Conservation (phyloP, 768 basidiomycete genomes). For the Chalciporus chontae region DNA sequence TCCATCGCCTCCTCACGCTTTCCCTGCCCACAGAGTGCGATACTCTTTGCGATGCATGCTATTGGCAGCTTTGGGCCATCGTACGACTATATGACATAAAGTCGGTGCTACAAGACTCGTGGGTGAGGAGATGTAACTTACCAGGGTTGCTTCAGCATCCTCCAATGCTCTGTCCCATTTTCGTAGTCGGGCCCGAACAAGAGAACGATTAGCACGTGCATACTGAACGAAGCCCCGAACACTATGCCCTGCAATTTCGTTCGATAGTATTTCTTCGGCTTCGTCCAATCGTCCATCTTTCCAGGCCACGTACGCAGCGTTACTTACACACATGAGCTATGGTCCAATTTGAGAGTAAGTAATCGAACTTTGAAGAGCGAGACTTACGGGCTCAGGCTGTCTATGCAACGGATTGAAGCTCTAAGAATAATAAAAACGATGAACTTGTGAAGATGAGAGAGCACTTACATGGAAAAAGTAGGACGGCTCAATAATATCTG, state of each 20-base stretch:
- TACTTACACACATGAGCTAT: conserved; percentile 15
- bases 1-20: not conserved
- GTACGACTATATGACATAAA: not conserved
- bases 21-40: not conserved
- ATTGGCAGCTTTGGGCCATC: not conserved
- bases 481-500: not conserved
- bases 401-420: not conserved
- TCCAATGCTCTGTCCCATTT: conserved; percentile 6
- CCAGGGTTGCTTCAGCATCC: conserved; percentile 2
- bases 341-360: not conserved
- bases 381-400: conserved; percentile 8
- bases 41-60: conserved; percentile 2
- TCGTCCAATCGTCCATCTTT: conserved; percentile 1
- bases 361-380: not conserved
- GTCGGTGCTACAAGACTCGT: not conserved
- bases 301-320: conserved; percentile 3
- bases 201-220: conserved; percentile 12
- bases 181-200: conserved; percentile 7
- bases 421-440: conserved; percentile 3
- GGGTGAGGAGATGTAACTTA: not conserved
- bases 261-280: conserved; percentile 6
- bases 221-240: not conserved
- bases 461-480: conserved; percentile 6
- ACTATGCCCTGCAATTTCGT: conserved; percentile 7
- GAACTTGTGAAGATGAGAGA: not conserved